Percentiles rank a stretch among this genome's conserved stretches.
phyloP scores from a whole-genome alignment of 2,329 filamentous ascomycete genomes.

The Fusarium cyanostomum region DNA sequence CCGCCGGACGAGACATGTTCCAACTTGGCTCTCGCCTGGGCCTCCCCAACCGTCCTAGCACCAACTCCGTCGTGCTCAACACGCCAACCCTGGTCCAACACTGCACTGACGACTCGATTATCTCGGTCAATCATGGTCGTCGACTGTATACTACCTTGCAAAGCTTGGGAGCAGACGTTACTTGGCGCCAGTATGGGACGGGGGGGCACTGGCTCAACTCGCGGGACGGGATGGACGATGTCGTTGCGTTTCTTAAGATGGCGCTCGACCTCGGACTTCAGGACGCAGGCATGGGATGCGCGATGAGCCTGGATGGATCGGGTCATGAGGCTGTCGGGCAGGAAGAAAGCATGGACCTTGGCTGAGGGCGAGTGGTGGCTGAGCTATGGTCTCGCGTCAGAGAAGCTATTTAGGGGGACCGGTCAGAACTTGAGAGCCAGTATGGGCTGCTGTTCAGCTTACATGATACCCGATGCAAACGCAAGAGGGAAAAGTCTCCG shows the following conservation, averaged over 20 bases:
- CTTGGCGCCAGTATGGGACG: slow-evolving; percentile 53
- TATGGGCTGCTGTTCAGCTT: no score
- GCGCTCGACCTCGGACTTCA: no score
- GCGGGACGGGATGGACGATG: slow-evolving; percentile 55
- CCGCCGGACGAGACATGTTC: slow-evolving; percentile 43
- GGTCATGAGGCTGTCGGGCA: no score
- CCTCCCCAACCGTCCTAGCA: slow-evolving; percentile 36
- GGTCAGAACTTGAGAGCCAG: no score
- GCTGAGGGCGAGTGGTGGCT: no score
- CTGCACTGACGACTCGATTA: slow-evolving; percentile 54
- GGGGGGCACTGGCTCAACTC: slow-evolving; percentile 59
- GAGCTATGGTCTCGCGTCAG: no score
- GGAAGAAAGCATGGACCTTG: no score
- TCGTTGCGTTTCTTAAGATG: slow-evolving; percentile 50
- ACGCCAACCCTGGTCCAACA: slow-evolving; percentile 58
- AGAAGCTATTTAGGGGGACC: no score
- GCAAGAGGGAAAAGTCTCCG: no score
- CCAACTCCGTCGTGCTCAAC: slow-evolving; percentile 46
- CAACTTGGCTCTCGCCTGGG: slow-evolving; percentile 47
- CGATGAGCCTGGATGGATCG: no score
- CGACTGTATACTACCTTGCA: slow-evolving; percentile 49
- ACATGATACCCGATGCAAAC: no score
- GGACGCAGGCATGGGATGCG: no score
- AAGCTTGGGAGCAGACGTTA: slow-evolving; percentile 51
- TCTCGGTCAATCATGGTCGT: slow-evolving; percentile 50